phyloP scores from a whole-genome alignment of 257 asterid species.

The Penstemon davidsonii region DNA sequence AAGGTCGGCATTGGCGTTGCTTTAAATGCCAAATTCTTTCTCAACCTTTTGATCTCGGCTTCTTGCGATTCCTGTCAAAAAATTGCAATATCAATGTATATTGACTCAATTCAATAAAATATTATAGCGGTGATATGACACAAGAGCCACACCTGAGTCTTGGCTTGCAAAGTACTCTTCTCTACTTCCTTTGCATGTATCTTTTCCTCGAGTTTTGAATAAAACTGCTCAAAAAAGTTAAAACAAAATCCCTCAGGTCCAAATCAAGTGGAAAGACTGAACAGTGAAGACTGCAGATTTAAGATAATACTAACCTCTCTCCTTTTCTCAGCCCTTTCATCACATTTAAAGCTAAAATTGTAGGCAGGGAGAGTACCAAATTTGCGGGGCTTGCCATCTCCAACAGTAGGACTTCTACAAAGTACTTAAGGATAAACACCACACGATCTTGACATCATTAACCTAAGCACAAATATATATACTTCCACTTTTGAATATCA shows the following conservation, averaged over 20 bases:
- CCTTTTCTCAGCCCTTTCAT: slow-evolving; percentile 95
- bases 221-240: slow-evolving; percentile 53
- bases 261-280: slow-evolving; percentile 16
- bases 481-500: slow-evolving; percentile 7
- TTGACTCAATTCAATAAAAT: slow-evolving; percentile 8
- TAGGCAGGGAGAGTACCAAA: slow-evolving; percentile 77
- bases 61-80: slow-evolving; percentile 77
- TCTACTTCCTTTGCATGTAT: slow-evolving; percentile 91
- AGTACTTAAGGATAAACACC: slow-evolving; percentile 51
- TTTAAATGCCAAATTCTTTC: slow-evolving; percentile 85
- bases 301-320: slow-evolving; percentile 65
- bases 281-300: neutral
- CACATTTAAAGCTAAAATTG: slow-evolving; percentile 79
- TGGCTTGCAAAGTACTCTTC: slow-evolving; percentile 70
- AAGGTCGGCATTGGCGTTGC: slow-evolving; percentile 98
- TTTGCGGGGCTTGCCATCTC: slow-evolving; percentile 62
- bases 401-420: slow-evolving; percentile 64
- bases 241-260: slow-evolving; percentile 21
- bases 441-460: slow-evolving; percentile 5
- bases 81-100: slow-evolving; percentile 5
- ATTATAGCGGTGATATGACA: slow-evolving; percentile 13
- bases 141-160: slow-evolving; percentile 54
- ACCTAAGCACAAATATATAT: neutral
- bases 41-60: slow-evolving; percentile 79
- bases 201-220: slow-evolving; percentile 89